Evolutionary conservation across 495 filamentous ascomycete species (phyloP), one percentile per base, ranked within the genome.

Genomic region (Bryoglossum gracile): DNA sequence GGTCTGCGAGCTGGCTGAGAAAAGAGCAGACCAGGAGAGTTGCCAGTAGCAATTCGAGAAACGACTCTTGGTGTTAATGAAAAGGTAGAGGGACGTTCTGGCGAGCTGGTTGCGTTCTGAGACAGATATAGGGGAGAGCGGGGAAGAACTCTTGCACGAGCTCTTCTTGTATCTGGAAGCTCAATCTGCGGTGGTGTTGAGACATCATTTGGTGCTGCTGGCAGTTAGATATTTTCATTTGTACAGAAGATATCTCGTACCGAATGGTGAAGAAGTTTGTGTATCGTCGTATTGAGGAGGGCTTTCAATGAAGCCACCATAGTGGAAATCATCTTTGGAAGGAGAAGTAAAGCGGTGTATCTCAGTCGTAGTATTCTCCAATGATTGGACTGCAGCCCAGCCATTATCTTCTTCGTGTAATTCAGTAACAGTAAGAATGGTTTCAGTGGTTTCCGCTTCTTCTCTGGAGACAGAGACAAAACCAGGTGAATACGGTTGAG

Each of bases 1-100:
- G 33, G 51, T 45, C 55, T 21, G 32, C 55, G 50, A 30, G 55
- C 25, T 14, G 55, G 53, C n/a, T 56, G 55, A 1, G 52, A 24
- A 17, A 58, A 62, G 6, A 61, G 50, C 3, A 56, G 52, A 6
- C 58, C 54, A n/a, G 54, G 58, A 8, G 50, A 49, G 34, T 53
- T 45, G 19, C 51, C 50, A 3, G 24, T 46, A 4, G 53, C 50
- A 2, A 60, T 43, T 14, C 51, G 37, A 14, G 48, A 41, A 13
- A 21, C 38, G 3, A 61, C 50, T 10, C 51, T 43, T 8, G 54
- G 54, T n/a, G 54, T 55, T 16, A 57, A 46, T 8, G 46, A 34
- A 19, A 41, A 39, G 5, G 52, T 53, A n/a, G 42, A 44, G 18
- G 37, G 48, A 11, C 30, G 26, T 11, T 58, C 59, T 16, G 52